These are phyloP conservation scores for Blastobotrys mokoenaii DNA, from an alignment of 805 yeast genomes.

Conservation along the genomic window DNA sequence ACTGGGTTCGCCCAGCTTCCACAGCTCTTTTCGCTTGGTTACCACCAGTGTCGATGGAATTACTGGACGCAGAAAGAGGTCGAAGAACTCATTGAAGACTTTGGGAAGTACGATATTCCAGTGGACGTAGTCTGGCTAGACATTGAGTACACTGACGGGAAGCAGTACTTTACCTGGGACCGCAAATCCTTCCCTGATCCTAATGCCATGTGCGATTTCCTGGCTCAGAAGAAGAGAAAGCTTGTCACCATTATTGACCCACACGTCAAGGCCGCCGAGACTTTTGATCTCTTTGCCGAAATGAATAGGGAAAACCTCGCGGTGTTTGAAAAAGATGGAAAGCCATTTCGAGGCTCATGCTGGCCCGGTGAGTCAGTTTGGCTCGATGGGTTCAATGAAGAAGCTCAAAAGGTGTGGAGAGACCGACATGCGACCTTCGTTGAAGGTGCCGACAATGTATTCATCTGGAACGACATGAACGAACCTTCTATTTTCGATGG, in stretches of 20 bases:
- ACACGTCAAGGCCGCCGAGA: conserved; percentile 58
- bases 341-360: conserved; percentile 72
- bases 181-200: conserved; percentile 67
- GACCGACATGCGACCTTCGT: conserved; percentile 26
- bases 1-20: conserved; percentile 75
- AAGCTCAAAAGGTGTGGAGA: conserved; percentile 28
- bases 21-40: conserved; percentile 69
- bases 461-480: conserved; percentile 95
- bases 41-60: conserved; percentile 98
- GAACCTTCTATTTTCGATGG: conserved; percentile 93
- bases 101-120: conserved; percentile 72
- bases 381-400: conserved; percentile 77
- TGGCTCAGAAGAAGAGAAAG: conserved; percentile 69
- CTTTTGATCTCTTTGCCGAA: conserved; percentile 53
- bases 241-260: conserved; percentile 86
- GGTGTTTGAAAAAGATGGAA: conserved; percentile 40
- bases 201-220: conserved; percentile 49
- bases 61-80: conserved; percentile 86
- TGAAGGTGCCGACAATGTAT: conserved; percentile 51
- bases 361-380: conserved; percentile 98
- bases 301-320: conserved; percentile 43
- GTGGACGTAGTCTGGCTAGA: conserved; percentile 93
- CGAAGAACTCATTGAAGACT: conserved; percentile 52
- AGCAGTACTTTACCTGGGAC: conserved; percentile 90
- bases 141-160: conserved; percentile 79